Evolutionary conservation across 2,329 filamentous ascomycete genomes (phyloP).

Genomic region (Trichoderma brevicompactum): DNA sequence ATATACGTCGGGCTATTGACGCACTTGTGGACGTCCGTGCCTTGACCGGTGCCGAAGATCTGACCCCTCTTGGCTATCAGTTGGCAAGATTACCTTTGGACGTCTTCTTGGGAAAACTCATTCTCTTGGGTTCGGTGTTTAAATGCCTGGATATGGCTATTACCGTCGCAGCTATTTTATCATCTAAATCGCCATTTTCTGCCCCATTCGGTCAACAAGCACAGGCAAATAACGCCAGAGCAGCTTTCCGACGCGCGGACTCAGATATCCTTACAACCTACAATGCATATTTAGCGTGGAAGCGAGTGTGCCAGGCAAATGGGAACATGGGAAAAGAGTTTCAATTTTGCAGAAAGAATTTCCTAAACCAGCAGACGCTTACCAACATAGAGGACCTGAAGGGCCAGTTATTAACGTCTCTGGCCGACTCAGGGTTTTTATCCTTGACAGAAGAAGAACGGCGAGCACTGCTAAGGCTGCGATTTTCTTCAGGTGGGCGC

Average conservation of each 20-base stretch:
- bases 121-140: conserved; percentile 84
- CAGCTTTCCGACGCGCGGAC: conserved; percentile 81
- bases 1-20: conserved; percentile 90
- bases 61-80: conserved; percentile 85
- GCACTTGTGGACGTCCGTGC: conserved; percentile 92
- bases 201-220: conserved; percentile 81
- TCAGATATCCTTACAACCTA: conserved; percentile 92
- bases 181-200: conserved; percentile 92
- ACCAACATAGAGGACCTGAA: conserved; percentile 95
- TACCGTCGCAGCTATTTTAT: conserved; percentile 89
- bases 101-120: conserved; percentile 92
- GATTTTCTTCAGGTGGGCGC: conserved; percentile 57
- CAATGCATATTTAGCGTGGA: conserved; percentile 92
- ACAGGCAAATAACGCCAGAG: conserved; percentile 78
- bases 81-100: conserved; percentile 88
- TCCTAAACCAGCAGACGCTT: conserved; percentile 84
- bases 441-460: conserved; percentile 75
- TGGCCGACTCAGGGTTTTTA: conserved; percentile 85
- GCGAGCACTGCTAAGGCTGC: conserved; percentile 67
- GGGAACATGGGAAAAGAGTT: conserved; percentile 70
- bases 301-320: conserved; percentile 73
- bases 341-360: conserved; percentile 93
- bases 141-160: conserved; percentile 89
- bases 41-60: conserved; percentile 76
- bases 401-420: conserved; percentile 80